Base-by-base conservation (phyloP, 1,139 yeast species). In the Lizanozyma gosingica region DNA sequence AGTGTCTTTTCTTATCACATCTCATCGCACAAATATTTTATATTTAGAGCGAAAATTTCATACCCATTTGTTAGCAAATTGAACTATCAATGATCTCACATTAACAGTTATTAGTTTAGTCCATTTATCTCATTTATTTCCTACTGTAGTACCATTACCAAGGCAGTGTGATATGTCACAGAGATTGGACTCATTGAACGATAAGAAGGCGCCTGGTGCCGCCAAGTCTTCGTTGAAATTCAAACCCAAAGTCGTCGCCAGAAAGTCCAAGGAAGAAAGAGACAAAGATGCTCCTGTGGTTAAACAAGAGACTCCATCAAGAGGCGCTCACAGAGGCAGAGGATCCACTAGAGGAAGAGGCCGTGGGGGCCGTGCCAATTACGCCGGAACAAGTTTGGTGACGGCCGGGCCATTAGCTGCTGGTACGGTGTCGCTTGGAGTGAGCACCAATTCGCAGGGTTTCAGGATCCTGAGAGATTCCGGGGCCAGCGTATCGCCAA, bases 261-360 rank as follows among this genome's bases (percentile, higher is more conserved):
- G 97, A 59, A 78, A 86, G 55, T 65, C 87, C 16, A 82, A 85
- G 50, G 92, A 84, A 52, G 96, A 86, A 53, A 67, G 96, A 56
- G 94, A 79, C 22, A 79, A 82, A 36, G 77, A 78, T 34, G 88
- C 88, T 0, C 86, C 88, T 1, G 56, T 50, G 6, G 68, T 70
- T 45, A 63, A 74, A 39, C 73, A 77, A 44, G 60, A 62, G 15
- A 64, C 35, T n/a, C 40, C 47, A 3, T 44, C 50, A 29, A 39
- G 36, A 15, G 41, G 53, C 8, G 45, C 55, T 46, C 27, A 53
- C 33, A 54, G 57, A 18, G 57, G 57, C 39, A 45, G 64, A 37
- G 51, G 63, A 18, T 41, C 55, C 36, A 34, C 57, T 44, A 47
- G 66, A 46, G 58, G 67, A 45, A 38, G 56, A 49, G 55, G 62